Conservation (phyloP, 2,329 filamentous ascomycete species). For the Colletotrichum lini region DNA sequence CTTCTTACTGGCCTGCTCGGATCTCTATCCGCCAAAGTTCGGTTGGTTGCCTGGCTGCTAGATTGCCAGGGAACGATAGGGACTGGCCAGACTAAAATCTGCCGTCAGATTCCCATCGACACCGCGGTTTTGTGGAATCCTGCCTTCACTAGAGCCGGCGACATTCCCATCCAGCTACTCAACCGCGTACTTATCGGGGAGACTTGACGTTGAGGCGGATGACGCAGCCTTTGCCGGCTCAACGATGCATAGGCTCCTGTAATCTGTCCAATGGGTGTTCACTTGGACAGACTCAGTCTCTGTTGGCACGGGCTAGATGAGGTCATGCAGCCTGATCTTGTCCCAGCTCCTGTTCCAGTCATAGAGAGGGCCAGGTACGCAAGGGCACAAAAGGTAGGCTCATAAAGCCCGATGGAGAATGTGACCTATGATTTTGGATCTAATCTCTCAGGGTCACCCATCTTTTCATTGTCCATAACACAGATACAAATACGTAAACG, state of each 20-base stretch:
- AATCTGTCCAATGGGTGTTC: too few species aligned
- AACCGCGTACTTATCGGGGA: too few species aligned
- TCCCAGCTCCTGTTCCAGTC: too few species aligned
- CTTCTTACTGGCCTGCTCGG: neutral
- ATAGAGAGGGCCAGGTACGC: too few species aligned
- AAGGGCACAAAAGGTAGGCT: neutral
- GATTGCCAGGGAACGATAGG: neutral
- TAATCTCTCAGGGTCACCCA: neutral
- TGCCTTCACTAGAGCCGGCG: neutral
- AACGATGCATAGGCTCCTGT: too few species aligned
- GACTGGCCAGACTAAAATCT: conserved; percentile 27
- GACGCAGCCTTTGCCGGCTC: too few species aligned
- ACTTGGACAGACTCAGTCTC: too few species aligned
- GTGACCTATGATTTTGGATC: neutral
- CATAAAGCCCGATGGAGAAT: neutral
- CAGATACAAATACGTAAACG: neutral
- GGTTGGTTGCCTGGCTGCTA: neutral
- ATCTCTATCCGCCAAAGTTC: neutral
- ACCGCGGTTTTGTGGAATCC: neutral
- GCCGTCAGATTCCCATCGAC: conserved; percentile 15
- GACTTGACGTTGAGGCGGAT: too few species aligned
- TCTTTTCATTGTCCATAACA: neutral
- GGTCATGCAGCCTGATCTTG: too few species aligned
- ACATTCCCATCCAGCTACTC: neutral
- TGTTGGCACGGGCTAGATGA: too few species aligned